Evolutionary conservation across 148 eudicot genomes (phyloP), one percentile per base, ranked within the genome.

Genomic region (Persicaria tinctoria): DNA sequence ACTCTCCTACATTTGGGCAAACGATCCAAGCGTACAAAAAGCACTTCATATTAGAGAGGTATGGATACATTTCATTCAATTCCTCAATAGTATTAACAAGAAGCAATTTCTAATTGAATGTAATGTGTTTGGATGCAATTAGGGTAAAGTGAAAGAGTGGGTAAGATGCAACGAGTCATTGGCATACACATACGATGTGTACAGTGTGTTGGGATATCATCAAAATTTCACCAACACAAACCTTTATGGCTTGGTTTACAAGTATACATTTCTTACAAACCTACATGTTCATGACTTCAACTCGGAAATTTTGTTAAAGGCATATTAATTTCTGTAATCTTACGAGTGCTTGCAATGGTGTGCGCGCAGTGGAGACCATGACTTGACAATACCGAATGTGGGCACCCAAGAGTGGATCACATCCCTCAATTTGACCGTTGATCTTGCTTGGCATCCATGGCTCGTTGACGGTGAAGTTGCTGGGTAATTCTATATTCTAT

Each of bases 361-460:
- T n/a, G 12, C 11, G 1, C 8, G 32, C 72, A 75, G 77, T 27
- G 77, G 77, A 53, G 77, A 75, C 51, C 71, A 63, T 23, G 77
- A 75, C 57, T 48, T 60, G 6, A 27, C 46, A 7, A 50, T 75
- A 59, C 77, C 77, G 23, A 75, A 75, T 47, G 62, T 46, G 2
- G 77, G 77, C 0, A 75, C 77, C 0, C 70, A 75, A 63, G 70
- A 47, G 10, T 75, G 77, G 77, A 62, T 75, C 45, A 47, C 47
- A 18, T 8, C 23, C 45, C 17, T 75, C 0, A 17, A 75, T 63
- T 46, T 59, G 11, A 63, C 70, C 5, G 13, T 75, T 12, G 71
- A 46, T 47, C 13, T 5, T 75, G 55, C 55, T 1, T 75, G 77
- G 77, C 32, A 70, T 13, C 77, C 71, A 5, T 75, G 77, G 77